Evolutionary conservation across 192 early-diverging fungal genomes (phyloP).

Genomic region (Backusella luteola): DNA sequence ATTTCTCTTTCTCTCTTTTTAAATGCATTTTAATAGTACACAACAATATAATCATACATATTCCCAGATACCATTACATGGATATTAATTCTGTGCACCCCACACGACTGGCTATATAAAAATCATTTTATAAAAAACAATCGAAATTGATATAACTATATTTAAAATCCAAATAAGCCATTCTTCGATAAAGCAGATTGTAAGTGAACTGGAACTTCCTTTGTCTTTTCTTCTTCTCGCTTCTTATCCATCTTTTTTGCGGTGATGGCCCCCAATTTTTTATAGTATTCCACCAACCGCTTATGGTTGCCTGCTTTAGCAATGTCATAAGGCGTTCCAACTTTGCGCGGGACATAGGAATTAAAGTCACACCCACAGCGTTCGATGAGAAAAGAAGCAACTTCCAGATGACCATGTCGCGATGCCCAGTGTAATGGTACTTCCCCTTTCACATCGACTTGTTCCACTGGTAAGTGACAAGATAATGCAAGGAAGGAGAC

Average conservation of each 20-base stretch:
- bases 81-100: not conserved
- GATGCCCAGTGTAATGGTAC: constrained; percentile 38
- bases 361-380: constrained; percentile 31
- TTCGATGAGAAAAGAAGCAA: constrained; percentile 25
- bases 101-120: not conserved
- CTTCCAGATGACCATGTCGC: constrained; percentile 28
- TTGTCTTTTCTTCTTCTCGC: constrained; percentile 29
- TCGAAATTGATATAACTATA: not conserved
- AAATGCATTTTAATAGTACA: not conserved
- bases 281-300: constrained; percentile 32
- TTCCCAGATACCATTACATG: not conserved
- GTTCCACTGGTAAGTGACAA: constrained; percentile 17
- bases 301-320: constrained; percentile 29
- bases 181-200: constrained; percentile 24
- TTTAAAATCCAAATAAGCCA: constrained; percentile 27
- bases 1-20: not conserved
- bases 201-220: constrained; percentile 25
- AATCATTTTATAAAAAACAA: not conserved
- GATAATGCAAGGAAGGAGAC: constrained; percentile 18
- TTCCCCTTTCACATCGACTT: constrained; percentile 29
- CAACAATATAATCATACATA: not conserved
- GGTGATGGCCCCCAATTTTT: constrained; percentile 24
- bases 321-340: constrained; percentile 30
- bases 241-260: constrained; percentile 33
- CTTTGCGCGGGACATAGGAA: constrained; percentile 29